Evolutionary conservation across 352 stramenopile species (phyloP).

Genomic region (Phytophthora fragariae): DNA sequence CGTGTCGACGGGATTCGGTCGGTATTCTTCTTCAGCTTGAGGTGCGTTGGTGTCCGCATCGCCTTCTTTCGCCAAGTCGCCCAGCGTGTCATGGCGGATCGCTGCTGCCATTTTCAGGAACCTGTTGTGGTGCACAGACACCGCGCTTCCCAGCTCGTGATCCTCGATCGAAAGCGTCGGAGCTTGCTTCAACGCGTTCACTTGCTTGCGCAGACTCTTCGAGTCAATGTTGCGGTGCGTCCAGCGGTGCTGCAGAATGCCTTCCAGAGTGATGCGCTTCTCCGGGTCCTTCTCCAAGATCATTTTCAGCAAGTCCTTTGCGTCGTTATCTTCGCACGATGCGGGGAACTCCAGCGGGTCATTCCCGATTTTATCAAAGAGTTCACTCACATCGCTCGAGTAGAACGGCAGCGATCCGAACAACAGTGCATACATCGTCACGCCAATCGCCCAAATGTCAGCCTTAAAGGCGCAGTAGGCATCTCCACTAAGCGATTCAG

Average conservation of each 20-base stretch:
- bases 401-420: conserved; percentile 91
- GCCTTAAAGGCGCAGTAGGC: conserved; percentile 86
- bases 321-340: conserved; percentile 53
- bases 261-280: conserved; percentile 68
- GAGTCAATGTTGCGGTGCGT: conserved; percentile 65
- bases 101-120: conserved; percentile 47
- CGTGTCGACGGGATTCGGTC: conserved; percentile 52
- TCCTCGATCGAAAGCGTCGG: conserved; percentile 51
- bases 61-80: conserved; percentile 15
- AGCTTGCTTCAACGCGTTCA: conserved; percentile 50
- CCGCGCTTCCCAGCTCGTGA: conserved; percentile 53
- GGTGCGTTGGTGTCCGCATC: conserved; percentile 4
- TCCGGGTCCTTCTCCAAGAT: conserved; percentile 86
- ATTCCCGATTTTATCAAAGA: conserved; percentile 92
- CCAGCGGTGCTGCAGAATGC: conserved; percentile 81
- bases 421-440: conserved; percentile 92
- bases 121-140: conserved; percentile 61
- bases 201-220: conserved; percentile 55
- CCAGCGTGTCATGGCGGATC: conserved; percentile 35
- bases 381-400: conserved; percentile 78
- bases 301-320: conserved; percentile 68
- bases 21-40: conserved; percentile 30
- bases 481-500: conserved; percentile 69
- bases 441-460: conserved; percentile 92
- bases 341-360: conserved; percentile 62